Conservation (phyloP, 768 basidiomycete genomes). For the Leccinum subgranulosum region DNA sequence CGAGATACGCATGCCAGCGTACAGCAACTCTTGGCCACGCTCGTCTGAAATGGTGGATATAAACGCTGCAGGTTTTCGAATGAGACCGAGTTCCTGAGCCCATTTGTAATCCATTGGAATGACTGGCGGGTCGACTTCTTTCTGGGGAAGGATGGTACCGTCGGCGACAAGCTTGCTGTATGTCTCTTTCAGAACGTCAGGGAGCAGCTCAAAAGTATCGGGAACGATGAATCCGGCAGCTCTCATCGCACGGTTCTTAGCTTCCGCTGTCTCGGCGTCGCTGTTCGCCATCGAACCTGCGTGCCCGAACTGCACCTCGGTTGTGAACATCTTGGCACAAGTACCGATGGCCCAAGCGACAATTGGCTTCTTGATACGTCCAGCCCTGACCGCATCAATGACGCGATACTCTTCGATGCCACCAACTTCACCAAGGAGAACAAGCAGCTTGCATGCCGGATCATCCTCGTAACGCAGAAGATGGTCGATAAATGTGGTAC, state of each 20-base stretch:
- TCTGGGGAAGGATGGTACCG: slow-evolving; percentile 65
- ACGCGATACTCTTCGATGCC: slow-evolving; percentile 99
- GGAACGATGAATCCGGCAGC: slow-evolving; percentile 96
- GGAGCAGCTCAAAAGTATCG: slow-evolving; percentile 96
- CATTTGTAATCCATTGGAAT: slow-evolving; percentile 99
- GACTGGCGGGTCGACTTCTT: slow-evolving; percentile 86
- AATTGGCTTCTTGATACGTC: slow-evolving; percentile 95
- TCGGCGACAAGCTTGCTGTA: slow-evolving; percentile 76
- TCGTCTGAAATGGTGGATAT: slow-evolving; percentile 99
- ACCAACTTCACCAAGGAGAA: slow-evolving; percentile 97
- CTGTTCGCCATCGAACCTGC: slow-evolving; percentile 98
- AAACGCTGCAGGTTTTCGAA: slow-evolving; percentile 98
- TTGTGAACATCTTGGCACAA: slow-evolving; percentile 99
- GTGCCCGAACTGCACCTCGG: slow-evolving; percentile 99
- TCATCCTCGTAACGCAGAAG: slow-evolving; percentile 96
- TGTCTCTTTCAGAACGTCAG: slow-evolving; percentile 75
- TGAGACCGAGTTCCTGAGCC: slow-evolving; percentile 97
- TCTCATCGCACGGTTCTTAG: slow-evolving; percentile 95
- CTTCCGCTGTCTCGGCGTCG: slow-evolving; percentile 94
- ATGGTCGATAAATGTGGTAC: slow-evolving; percentile 98
- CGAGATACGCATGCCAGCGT: slow-evolving; percentile 98
- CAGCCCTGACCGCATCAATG: slow-evolving; percentile 93
- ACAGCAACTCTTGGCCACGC: slow-evolving; percentile 96
- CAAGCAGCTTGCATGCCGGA: slow-evolving; percentile 98
- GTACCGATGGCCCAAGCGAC: slow-evolving; percentile 99